Evolutionary conservation across 1,139 yeast species (phyloP), one percentile per base, ranked within the genome.

Genomic region (Debaryomyces robertsiae): DNA sequence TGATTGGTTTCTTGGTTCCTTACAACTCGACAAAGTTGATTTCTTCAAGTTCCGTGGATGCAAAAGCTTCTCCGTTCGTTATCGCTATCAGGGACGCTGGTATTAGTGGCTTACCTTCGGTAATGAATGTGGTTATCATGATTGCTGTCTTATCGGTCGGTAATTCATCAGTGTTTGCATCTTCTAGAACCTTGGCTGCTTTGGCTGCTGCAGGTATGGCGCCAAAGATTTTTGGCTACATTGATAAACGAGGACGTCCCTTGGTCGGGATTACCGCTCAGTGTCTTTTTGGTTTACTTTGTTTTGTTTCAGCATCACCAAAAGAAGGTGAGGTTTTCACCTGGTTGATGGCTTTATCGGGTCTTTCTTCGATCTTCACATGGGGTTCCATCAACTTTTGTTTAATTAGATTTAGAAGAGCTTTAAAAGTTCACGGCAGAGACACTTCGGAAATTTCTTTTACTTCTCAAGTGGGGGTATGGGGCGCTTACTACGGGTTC

Each of bases 321-420:
- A 69, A 81, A 43, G 79, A 85, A 60, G 81, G 76, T 46, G 75
- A 70, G 24, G 87, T 88, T 10, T 89, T 89, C 63, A 71, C 69
- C 50, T 89, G 96, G 96, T 69, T 89, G 55, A 69, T 87, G 58
- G 87, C 96, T 18, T 69, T 90, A 36, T 84, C 95, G 11, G 94
- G 95, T 44, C 77, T 88, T 48, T 84, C 94, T 33, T 83, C 95
- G 2, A 72, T 89, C 43, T 87, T 88, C 62, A 85, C 94, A 5
- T 88, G 95, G 95, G 81, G 81, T 30, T 81, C 91, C 14, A 85
- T 89, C 53, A 81, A 84, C 57, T 57, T 84, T 42, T 81, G 89
- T 52, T 95, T 83, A 52, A 69, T 89, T 45, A 77, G 95, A 61
- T 87, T 88, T 67, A 81, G 96, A 69, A 61, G 73, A 40, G 96